These are phyloP conservation scores for Crithidia mellificae DNA, from an alignment of 208 protist genomes.

Conservation along the genomic window DNA sequence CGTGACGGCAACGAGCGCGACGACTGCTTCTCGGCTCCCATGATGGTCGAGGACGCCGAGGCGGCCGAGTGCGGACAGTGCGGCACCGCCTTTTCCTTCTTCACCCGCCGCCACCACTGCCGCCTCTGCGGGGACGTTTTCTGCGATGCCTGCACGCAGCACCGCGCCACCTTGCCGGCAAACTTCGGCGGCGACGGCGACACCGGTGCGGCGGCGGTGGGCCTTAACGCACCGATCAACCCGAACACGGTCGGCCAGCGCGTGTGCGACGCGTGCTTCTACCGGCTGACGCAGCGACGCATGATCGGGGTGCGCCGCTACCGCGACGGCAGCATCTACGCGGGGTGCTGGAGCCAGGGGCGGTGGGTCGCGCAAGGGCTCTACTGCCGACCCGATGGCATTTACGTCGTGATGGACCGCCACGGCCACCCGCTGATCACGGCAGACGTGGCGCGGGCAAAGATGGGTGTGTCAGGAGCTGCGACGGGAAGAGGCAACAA, in stretches of 20 bases:
- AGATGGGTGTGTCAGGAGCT: constrained; percentile 5
- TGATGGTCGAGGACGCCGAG: constrained; percentile 75
- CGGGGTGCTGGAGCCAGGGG: constrained; percentile 73
- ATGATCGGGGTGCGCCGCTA: constrained; percentile 69
- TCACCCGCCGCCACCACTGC: constrained; percentile 92
- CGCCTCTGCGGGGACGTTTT: constrained; percentile 91
- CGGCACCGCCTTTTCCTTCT: constrained; percentile 68
- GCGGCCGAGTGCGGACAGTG: constrained; percentile 76
- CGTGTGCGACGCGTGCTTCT: constrained; percentile 77
- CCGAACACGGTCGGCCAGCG: constrained; percentile 36
- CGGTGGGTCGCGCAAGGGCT: constrained; percentile 75
- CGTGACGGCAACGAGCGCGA: constrained; percentile 78
- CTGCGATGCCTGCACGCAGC: constrained; percentile 86
- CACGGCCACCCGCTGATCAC: constrained; percentile 49
- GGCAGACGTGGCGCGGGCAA: neutral
- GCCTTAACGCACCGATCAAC: constrained; percentile 8
- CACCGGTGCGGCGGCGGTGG: constrained; percentile 17
- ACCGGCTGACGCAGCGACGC: constrained; percentile 69
- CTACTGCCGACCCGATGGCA: constrained; percentile 73
- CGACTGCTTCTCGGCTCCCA: constrained; percentile 76
- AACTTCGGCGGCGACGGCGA: constrained; percentile 52
- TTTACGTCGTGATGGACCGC: constrained; percentile 70
- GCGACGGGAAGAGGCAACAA: neutral
- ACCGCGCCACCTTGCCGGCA: constrained; percentile 59
- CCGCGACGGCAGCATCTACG: constrained; percentile 70